Base-by-base conservation (phyloP, 768 basidiomycete genomes). In the Suillus lakei region DNA sequence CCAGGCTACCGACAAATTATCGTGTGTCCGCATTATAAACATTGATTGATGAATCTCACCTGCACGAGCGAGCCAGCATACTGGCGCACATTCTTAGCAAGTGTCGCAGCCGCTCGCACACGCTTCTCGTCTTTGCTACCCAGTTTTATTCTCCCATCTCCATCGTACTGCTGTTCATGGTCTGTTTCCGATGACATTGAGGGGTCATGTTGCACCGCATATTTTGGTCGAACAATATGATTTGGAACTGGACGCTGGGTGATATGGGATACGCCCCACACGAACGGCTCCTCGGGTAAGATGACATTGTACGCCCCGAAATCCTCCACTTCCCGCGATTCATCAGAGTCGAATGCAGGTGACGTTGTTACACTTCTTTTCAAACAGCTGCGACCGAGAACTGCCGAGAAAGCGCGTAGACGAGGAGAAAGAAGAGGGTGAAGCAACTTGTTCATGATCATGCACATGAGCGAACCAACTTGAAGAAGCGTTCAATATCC, bases 181-280 rank as follows among this genome's bases (percentile, higher is more conserved):
- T 21, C 43, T 28, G 5, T 23, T 32, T 53, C 60, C 6, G 41
- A 34, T 44, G 23, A 63, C 64, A 4, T 53, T 12, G 12, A 38
- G 15, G 41, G 32, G 64, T 67, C 62, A 67, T 70, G 48, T 68
- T 64, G 67, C 36, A 61, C 64, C 64, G 63, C 63, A 72, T 94
- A 95, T 0, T 76, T 69, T 1, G 93, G 93, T 48, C 80, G 79
- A 2, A 60, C 18, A 36, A 93, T 92, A 61, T 78, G 71, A 0
- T 72, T 43, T 12, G 93, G 92, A 13, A 94, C 89, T 6, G 66
- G 59, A 51, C 87, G 85, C 32, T 83, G 84, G 4, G 68, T 71
- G 43, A 92, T 88, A 66, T 91, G 89, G 21, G 83, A 79, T 12
- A 88, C 85, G 13, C 90, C 90, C 74, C 84, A 86, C 21, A 88